Conservation (phyloP, 2,329 filamentous ascomycete species). For the Pezizomycotina sp. region DNA sequence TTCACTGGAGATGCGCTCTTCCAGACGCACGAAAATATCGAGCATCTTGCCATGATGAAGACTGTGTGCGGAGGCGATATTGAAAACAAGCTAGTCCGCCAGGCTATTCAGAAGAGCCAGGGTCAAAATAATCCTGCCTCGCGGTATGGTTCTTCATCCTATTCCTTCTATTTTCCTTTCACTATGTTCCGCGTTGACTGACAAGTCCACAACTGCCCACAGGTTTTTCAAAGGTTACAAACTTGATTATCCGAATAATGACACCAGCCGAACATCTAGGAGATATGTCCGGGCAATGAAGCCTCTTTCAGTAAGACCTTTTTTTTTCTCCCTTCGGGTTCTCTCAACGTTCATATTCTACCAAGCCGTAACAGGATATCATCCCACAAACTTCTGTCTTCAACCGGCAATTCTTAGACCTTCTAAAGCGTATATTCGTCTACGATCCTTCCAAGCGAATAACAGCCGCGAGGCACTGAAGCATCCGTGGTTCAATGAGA, state of each 20-base stretch:
- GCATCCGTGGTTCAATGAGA: slow-evolving; percentile 52
- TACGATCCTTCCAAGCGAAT: slow-evolving; percentile 51
- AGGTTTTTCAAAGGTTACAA: slow-evolving; percentile 52
- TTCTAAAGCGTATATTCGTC: slow-evolving; percentile 50
- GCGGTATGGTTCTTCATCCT: slow-evolving; percentile 36
- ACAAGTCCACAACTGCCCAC: slow-evolving; percentile 26
- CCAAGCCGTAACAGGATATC: slow-evolving; percentile 38
- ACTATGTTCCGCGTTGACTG: not conserved
- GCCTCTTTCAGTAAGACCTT: slow-evolving; percentile 39
- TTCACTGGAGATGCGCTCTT: slow-evolving; percentile 56
- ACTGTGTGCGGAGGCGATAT: slow-evolving; percentile 45
- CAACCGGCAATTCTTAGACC: slow-evolving; percentile 45
- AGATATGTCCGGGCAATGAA: slow-evolving; percentile 61
- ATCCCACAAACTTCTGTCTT: slow-evolving; percentile 43
- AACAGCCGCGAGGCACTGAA: slow-evolving; percentile 49
- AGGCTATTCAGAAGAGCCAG: slow-evolving; percentile 42
- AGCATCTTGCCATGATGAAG: slow-evolving; percentile 63
- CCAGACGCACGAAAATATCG: slow-evolving; percentile 55
- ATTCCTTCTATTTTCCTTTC: not conserved
- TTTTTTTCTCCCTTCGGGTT: not conserved
- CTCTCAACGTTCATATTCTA: not conserved
- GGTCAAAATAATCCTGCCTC: slow-evolving; percentile 45
- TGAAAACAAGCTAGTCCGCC: slow-evolving; percentile 41
- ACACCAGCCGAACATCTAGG: slow-evolving; percentile 47
- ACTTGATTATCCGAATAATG: slow-evolving; percentile 47